Evolutionary conservation across 495 filamentous ascomycete genomes (phyloP).

Genomic region (Talaromyces borbonicus): DNA sequence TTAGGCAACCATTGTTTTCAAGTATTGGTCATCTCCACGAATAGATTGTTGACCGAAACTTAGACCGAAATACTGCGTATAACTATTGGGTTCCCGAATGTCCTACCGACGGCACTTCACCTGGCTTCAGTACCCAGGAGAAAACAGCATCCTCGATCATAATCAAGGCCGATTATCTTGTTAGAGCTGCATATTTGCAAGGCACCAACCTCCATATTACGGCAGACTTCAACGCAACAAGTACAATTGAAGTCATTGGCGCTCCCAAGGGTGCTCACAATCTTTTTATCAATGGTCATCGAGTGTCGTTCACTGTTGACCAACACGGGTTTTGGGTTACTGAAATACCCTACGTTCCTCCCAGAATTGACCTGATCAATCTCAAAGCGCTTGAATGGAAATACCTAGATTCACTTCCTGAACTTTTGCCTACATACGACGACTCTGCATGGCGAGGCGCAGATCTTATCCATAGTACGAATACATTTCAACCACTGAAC

Average conservation of each 20-base stretch:
- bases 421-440: constrained; percentile 51
- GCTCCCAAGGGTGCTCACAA: constrained; percentile 36
- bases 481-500: constrained; percentile 41
- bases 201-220: constrained; percentile 44
- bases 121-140: constrained; percentile 28
- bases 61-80: constrained; percentile 47
- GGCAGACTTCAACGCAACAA: constrained; percentile 63
- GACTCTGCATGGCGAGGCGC: constrained; percentile 57
- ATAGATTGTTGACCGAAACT: constrained; percentile 1
- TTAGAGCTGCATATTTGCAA: constrained; percentile 48
- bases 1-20: constrained; percentile 11
- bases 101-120: constrained; percentile 17
- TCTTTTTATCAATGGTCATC: constrained; percentile 50
- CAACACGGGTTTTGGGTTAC: constrained; percentile 43
- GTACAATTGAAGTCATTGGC: constrained; percentile 54
- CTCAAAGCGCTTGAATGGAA: constrained; percentile 54
- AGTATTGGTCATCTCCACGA: neutral
- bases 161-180: constrained; percentile 62
- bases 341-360: constrained; percentile 39
- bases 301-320: constrained; percentile 28
- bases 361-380: constrained; percentile 42
- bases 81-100: constrained; percentile 59
- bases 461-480: constrained; percentile 44
- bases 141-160: constrained; percentile 44
- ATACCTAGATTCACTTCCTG: constrained; percentile 59